Evolutionary conservation across 108 stramenopile genomes (phyloP).

Genomic region (Pseudonitzschia pungens): DNA sequence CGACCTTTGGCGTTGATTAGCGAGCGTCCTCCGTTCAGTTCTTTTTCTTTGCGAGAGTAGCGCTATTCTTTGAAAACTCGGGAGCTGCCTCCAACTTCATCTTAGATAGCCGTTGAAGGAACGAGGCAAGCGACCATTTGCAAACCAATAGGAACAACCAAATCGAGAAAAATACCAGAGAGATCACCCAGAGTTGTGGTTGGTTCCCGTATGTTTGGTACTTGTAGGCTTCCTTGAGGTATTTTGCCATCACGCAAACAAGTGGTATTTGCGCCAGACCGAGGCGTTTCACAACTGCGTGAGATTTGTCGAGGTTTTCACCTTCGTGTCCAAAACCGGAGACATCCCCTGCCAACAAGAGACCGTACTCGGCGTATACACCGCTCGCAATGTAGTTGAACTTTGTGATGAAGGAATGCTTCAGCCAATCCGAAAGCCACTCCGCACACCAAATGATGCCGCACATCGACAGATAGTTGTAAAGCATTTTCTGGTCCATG

Average conservation of each 20-base stretch:
- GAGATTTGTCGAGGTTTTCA: slow-evolving; percentile 85
- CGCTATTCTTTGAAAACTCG: slow-evolving; percentile 33
- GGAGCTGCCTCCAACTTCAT: slow-evolving; percentile 46
- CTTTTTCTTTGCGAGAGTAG: slow-evolving; percentile 33
- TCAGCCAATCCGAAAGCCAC: slow-evolving; percentile 93
- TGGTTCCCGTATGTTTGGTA: slow-evolving; percentile 43
- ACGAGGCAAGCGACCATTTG: slow-evolving; percentile 38
- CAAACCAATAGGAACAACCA: slow-evolving; percentile 41
- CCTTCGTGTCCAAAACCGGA: slow-evolving; percentile 88
- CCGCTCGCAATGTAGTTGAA: slow-evolving; percentile 89
- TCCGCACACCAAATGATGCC: slow-evolving; percentile 84
- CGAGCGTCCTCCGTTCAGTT: background rate
- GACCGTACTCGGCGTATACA: slow-evolving; percentile 82
- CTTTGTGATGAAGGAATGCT: slow-evolving; percentile 96
- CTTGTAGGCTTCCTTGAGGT: slow-evolving; percentile 71
- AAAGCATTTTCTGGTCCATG: slow-evolving; percentile 64
- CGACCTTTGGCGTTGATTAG: background rate
- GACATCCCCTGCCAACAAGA: slow-evolving; percentile 85
- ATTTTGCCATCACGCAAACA: slow-evolving; percentile 87
- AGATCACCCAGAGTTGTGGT: slow-evolving; percentile 27
- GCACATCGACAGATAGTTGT: slow-evolving; percentile 70
- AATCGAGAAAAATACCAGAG: slow-evolving; percentile 19
- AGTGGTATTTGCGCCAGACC: slow-evolving; percentile 93
- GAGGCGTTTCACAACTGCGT: slow-evolving; percentile 90
- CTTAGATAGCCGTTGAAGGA: slow-evolving; percentile 33